phyloP scores from a whole-genome alignment of 1,284 basidiomycete species.

The Ceratobasidium sp. region DNA sequence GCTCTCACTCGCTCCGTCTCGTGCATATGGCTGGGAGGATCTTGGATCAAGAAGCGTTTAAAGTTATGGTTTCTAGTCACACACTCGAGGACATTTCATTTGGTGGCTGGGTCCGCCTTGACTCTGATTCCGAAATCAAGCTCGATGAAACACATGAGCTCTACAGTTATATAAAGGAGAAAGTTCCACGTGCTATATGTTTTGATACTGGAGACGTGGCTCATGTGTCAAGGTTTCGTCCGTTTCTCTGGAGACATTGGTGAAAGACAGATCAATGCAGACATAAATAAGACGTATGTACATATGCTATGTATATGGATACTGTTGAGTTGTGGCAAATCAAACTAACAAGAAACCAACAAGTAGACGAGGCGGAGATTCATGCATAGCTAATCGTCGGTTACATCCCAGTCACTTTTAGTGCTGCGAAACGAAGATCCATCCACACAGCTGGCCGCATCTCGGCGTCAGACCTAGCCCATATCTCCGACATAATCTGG shows the following conservation, averaged over 20 bases:
- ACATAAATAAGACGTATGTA: not conserved
- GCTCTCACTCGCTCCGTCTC: not conserved
- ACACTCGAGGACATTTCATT: not conserved
- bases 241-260: not conserved
- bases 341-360: too few species aligned
- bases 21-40: not conserved
- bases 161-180: not conserved
- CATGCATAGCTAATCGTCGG: too few species aligned
- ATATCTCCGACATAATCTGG: conserved; percentile 6
- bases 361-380: too few species aligned
- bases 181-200: not conserved
- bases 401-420: conserved; percentile 3
- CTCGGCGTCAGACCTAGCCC: conserved; percentile 8
- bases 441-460: not conserved
- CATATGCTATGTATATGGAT: too few species aligned
- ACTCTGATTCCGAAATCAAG: not conserved
- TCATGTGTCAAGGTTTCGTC: not conserved
- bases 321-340: too few species aligned
- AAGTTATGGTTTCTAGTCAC: not conserved
- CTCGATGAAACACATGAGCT: not conserved
- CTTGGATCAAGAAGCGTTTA: not conserved
- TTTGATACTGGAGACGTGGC: too few species aligned
- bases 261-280: not conserved
- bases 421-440: conserved; percentile 4
- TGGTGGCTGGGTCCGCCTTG: not conserved